These are phyloP conservation scores for Penstemon barbatus DNA, from an alignment of 257 asterid species.

Conservation along the genomic window DNA sequence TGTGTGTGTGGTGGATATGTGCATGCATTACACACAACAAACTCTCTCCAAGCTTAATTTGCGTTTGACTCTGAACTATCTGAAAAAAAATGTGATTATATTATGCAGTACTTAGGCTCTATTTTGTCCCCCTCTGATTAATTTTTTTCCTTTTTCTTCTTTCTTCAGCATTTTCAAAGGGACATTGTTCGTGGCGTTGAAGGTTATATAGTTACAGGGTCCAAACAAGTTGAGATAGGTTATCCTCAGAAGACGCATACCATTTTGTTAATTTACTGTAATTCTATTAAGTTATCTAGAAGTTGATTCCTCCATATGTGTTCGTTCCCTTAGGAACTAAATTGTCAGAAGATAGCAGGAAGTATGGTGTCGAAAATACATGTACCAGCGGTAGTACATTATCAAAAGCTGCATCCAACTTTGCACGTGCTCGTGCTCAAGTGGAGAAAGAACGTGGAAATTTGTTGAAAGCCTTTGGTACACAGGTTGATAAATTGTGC, in stretches of 20 bases:
- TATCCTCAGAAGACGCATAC: slow-evolving; percentile 19
- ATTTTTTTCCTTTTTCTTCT: slow-evolving; percentile 25
- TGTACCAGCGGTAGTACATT: slow-evolving; percentile 94
- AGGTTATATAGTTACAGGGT: slow-evolving; percentile 95
- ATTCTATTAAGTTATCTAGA: slow-evolving; percentile 15
- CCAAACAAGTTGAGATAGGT: slow-evolving; percentile 96
- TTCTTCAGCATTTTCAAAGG: slow-evolving; percentile 95
- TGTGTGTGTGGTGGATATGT: background rate
- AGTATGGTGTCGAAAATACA: slow-evolving; percentile 86
- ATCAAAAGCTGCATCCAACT: slow-evolving; percentile 88
- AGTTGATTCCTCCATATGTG: slow-evolving; percentile 21
- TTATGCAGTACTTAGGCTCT: no score
- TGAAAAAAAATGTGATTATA: no score
- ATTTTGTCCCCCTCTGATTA: background rate
- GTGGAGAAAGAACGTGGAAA: slow-evolving; percentile 99
- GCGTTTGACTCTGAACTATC: no score
- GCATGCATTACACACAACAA: no score
- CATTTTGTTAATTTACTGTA: background rate
- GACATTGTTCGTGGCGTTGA: slow-evolving; percentile 97
- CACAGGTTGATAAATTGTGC: slow-evolving; percentile 64
- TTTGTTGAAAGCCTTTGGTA: slow-evolving; percentile 94
- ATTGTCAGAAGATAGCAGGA: slow-evolving; percentile 92
- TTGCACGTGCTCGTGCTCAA: slow-evolving; percentile 84
- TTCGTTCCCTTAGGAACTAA: slow-evolving; percentile 57
- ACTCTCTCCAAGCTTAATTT: no score